Evolutionary conservation across 164 flowering plant genomes (phyloP), one percentile per base, ranked within the genome.

Genomic region (Euptelea pleiosperma): DNA sequence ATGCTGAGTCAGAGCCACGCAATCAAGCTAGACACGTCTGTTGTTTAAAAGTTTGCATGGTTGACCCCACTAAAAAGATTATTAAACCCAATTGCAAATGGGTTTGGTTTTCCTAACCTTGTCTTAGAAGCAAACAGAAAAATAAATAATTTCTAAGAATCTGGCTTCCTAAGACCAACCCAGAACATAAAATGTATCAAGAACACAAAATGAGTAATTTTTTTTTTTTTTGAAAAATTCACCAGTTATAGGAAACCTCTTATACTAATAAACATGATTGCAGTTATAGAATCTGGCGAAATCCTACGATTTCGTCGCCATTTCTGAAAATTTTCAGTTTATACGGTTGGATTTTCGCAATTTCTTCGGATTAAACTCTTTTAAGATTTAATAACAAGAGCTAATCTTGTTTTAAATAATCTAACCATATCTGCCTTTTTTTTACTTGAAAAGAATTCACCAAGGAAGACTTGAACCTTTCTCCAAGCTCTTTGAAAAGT

Each of bases 1-100:
- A 43, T 43, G 50, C 39, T 42, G 37, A 43, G 37, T 42, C 51
- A 29, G 36, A 40, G 18, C 51, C 50, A 57, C 50, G 16, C 40
- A 18, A 30, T 11, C 28, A 30, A 42, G 34, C 10, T 14, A 18
- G 50, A 25, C 11, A 24, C 25, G 22, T 28, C 7, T 10, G 0
- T 43, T 7, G 0, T 31, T 57, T 16, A 8, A 42, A 31, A 30
- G 49, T 3, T 57, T n/a, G 29, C 29, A 43, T 42, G 36, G 50
- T 42, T 31, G 60, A 44, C 50, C 39, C 29, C 16, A 12, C 31
- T 54, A n/a, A 4, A 15, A 4, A n/a, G n/a, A 24, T 1, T 12
- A 15, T 15, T 5, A 11, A 4, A 2, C 12, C 3, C 39, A 8
- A 0, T 33, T 30, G 11, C 35, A 49, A 28, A 16, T 49, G 35